These are phyloP conservation scores for Wilcoxina mikolae DNA, from an alignment of 495 filamentous ascomycete species.

Conservation along the genomic window DNA sequence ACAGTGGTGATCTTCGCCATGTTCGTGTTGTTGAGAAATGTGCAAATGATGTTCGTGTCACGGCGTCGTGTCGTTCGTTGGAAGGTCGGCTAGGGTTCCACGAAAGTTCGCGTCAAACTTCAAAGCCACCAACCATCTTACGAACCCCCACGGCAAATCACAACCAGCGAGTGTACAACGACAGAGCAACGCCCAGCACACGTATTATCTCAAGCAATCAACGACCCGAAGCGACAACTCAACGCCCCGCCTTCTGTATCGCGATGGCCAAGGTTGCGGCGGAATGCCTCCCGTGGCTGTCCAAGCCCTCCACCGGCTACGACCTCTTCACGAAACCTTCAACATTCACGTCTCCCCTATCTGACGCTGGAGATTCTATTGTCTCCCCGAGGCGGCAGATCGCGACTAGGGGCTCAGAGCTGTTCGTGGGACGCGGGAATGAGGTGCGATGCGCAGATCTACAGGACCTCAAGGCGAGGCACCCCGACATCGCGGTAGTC, in stretches of 20 bases:
- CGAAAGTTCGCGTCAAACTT: conserved; percentile 3
- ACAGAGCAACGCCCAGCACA: background rate
- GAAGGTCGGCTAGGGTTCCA: background rate
- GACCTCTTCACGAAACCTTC: conserved; percentile 24
- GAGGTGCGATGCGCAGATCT: conserved; percentile 26
- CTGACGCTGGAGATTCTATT: conserved; percentile 1
- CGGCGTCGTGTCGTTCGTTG: background rate
- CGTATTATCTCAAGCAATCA: too few relatives aligned
- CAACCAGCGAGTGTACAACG: background rate
- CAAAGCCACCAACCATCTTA: background rate
- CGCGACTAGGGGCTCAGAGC: conserved; percentile 21
- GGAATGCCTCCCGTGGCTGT: conserved; percentile 19
- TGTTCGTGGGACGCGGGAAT: conserved; percentile 23
- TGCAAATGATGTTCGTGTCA: background rate
- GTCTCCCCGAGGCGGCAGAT: conserved; percentile 17
- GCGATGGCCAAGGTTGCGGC: conserved; percentile 18
- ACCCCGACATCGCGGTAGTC: conserved; percentile 7
- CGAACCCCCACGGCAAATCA: background rate
- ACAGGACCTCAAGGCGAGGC: conserved; percentile 24
- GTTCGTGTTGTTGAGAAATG: background rate
- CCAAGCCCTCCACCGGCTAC: conserved; percentile 23
- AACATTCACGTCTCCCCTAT: background rate
- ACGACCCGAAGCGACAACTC: background rate
- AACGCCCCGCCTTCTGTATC: background rate
- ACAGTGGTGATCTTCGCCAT: conserved; percentile 38